Base-by-base conservation (phyloP, 2,329 filamentous ascomycete species). In the Diaporthe batatas region DNA sequence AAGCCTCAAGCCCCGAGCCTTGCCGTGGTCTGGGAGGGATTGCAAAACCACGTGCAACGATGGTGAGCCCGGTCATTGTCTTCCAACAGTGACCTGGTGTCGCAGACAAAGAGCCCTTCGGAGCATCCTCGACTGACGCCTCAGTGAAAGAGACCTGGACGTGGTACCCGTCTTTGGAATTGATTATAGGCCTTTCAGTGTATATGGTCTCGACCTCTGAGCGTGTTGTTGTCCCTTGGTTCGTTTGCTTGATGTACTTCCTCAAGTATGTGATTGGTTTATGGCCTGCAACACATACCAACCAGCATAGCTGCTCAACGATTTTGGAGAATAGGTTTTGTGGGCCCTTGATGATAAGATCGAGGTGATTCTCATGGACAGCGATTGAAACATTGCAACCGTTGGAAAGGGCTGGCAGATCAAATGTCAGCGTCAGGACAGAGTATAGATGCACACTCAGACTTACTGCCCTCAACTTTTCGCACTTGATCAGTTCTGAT, bases 151-250 rank as follows among this genome's bases (percentile, higher is more conserved):
- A 62, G 2, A 62, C 23, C 0, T 32, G 1, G 23, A 62, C 21
- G 4, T 10, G 6, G 3, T 2, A 7, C 10, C n/a, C 39, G 2
- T 12, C 14, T 3, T 3, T 14, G 0, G 39, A 0, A 1, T 6
- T 6, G 44, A 62, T 62, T 6, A 47, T 2, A 47, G 58, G 58
- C 1, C 11, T 21, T n/a, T 39, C 58, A 1, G 39, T 62, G 7
- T 44, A 42, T 1, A 62, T 3, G 0, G 58, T 62, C 58, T 62
- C 58, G 16, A 25, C 1, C 5, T 44, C 29, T 18, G 3, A 16
- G 39, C 58, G 58, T 32, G 25, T 47, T 6, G 8, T 32, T 18
- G 58, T 47, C 10, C 57, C 39, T 18, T 44, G 23, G 7, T 32
- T n/a, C 16, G 23, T 47, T 21, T 62, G 16, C 3, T 23, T 23